Evolutionary conservation across 257 asterid species (phyloP), one percentile per base, ranked within the genome.

Genomic region (Penstemon newberryi): DNA sequence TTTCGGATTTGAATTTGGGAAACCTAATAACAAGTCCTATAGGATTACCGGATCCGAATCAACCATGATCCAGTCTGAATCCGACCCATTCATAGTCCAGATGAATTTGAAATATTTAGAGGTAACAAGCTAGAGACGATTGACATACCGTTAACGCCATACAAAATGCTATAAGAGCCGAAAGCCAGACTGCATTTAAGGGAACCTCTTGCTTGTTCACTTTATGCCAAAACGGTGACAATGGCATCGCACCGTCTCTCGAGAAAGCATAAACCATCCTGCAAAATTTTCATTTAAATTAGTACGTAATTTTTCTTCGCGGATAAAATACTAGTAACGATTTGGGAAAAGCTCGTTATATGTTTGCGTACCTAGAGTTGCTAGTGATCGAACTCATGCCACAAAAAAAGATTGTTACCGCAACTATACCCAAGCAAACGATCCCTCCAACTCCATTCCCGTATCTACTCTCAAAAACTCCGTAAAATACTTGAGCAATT

Each of bases 211-310:
- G 87, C 71, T 76, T 71, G 83, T 94, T 89, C 33, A 94, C 99
- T 83, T 87, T 81, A 75, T 91, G 97, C 97, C 97, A 94, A 19
- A 80, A 64, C 44, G 70, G 5, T 25, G 99, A 94, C 67, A 89
- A 86, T 8, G 99, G 99, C 99, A 91, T 91, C 5, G 97, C 99
- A 18, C 96, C 96, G 37, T 94, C 97, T 78, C 99, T 80, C 41
- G 99, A 94, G 85, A 94, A 94, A 53, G 99, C 99, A 77, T 87
- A 94, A 10, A 76, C 91, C 99, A 94, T 91, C 86, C 99, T 92
- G 78, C 39, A 50, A 67, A 69, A 19, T 18, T 18, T 19, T 7
- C 8, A 45, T 5, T 19, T n/a, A 47, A 25, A 25, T 25, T 25
- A 25, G 33, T 12, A 75, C 59, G 7, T 5, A 0, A 15, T 15